A percentile compares a stretch with the other conserved stretches of the same genome.
Evolutionary conservation across 441 rosid species (phyloP).

Genomic region (Corymbia citriodora): DNA sequence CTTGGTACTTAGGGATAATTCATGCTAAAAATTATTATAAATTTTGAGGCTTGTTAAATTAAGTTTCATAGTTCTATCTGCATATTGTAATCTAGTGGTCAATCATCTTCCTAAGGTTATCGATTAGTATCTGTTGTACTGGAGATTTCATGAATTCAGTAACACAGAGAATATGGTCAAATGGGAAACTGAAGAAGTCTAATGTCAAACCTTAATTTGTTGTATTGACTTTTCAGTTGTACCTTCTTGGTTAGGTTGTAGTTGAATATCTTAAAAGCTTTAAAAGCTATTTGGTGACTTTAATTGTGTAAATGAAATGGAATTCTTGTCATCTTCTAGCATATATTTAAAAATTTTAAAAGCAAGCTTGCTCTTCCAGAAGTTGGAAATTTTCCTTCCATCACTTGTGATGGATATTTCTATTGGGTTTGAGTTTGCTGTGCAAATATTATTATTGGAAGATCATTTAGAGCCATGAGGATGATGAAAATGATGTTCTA

Average conservation of each 20-base stretch:
- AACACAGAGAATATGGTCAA: neutral
- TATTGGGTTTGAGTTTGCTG: neutral
- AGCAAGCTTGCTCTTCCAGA: neutral
- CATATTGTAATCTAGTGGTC: neutral
- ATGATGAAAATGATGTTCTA: neutral
- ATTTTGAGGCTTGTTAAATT: too few species aligned
- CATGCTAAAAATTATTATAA: neutral
- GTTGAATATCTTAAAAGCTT: neutral
- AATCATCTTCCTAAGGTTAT: neutral
- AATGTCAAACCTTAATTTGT: neutral
- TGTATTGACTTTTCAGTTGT: neutral
- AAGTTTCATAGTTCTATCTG: neutral
- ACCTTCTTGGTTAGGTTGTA: neutral
- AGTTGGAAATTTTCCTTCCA: neutral
- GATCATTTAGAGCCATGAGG: neutral
- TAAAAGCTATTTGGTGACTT: neutral
- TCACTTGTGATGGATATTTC: neutral
- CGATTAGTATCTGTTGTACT: neutral
- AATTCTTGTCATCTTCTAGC: neutral
- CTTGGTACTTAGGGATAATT: constrained; percentile 47
- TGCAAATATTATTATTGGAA: neutral
- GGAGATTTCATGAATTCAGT: neutral
- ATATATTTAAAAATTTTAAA: neutral
- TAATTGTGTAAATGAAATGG: neutral
- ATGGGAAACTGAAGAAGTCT: neutral